Percentiles rank a stretch among this genome's conserved stretches.
Conservation (phyloP, 2,329 filamentous ascomycete genomes). For the Nothophoma quercina region DNA sequence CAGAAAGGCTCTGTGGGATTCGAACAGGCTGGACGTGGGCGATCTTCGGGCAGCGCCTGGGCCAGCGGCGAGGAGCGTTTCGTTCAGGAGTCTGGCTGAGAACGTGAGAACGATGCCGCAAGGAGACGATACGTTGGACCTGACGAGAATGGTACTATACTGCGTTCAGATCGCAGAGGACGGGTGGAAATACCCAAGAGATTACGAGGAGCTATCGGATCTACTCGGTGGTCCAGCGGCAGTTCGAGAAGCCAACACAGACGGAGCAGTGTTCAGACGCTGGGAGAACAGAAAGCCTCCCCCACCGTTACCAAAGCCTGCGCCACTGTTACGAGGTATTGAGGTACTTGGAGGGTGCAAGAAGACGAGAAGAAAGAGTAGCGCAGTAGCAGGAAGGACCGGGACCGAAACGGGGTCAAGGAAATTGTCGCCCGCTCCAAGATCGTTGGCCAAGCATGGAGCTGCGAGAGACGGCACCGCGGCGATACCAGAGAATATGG, state of each 20-base stretch:
- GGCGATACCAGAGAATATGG: background rate
- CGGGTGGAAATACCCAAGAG: slow-evolving; percentile 29
- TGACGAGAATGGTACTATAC: slow-evolving; percentile 35
- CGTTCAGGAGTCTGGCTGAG: slow-evolving; percentile 29
- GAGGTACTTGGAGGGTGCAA: background rate
- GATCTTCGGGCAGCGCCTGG: background rate
- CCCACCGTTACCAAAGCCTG: background rate
- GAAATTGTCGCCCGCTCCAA: background rate
- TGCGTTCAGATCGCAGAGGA: slow-evolving; percentile 23
- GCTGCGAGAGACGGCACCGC: background rate
- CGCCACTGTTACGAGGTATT: background rate
- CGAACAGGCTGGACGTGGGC: slow-evolving; percentile 9
- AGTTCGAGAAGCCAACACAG: slow-evolving; percentile 14
- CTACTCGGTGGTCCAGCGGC: slow-evolving; percentile 18
- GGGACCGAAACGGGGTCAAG: background rate
- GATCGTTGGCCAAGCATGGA: background rate
- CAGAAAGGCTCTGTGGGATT: slow-evolving; percentile 17
- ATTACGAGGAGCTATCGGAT: slow-evolving; percentile 24
- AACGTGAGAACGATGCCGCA: slow-evolving; percentile 24
- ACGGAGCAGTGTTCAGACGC: slow-evolving; percentile 18
- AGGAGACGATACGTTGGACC: slow-evolving; percentile 31
- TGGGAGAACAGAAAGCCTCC: slow-evolving; percentile 14
- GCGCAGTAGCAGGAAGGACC: background rate
- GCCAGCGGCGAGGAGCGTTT: slow-evolving; percentile 1
- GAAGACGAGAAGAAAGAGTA: background rate